phyloP scores from a whole-genome alignment of 2,329 filamentous ascomycete genomes.

The Hypoxylon sp. region DNA sequence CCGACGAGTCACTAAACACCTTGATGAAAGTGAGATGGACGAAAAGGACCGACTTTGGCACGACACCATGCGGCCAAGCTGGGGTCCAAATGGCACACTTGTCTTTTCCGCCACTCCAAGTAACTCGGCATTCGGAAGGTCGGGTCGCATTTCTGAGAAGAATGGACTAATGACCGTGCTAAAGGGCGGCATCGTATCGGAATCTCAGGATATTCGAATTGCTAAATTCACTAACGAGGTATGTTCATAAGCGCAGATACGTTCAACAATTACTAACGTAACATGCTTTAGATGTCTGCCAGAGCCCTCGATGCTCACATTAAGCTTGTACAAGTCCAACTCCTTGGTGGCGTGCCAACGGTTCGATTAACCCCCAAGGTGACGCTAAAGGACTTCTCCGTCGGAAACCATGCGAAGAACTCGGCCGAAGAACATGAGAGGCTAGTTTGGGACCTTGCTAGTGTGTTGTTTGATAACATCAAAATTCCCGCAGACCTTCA shows the following conservation, averaged over 20 bases:
- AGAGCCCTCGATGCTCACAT: conserved; percentile 70
- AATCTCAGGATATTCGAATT: conserved; percentile 75
- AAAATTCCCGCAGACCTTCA: conserved; percentile 61
- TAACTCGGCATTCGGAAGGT: conserved; percentile 51
- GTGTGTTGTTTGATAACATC: conserved; percentile 86
- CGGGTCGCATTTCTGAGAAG: conserved; percentile 54
- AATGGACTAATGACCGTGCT: conserved; percentile 68
- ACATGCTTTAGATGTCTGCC: conserved; percentile 64
- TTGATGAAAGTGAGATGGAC: conserved; percentile 73
- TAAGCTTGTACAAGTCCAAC: conserved; percentile 66
- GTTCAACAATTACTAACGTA: conserved; percentile 47
- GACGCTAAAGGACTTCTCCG: conserved; percentile 65
- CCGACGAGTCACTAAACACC: conserved; percentile 79
- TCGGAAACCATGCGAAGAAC: conserved; percentile 54
- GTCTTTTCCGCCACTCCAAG: conserved; percentile 70
- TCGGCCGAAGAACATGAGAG: conserved; percentile 74
- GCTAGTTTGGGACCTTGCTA: conserved; percentile 86
- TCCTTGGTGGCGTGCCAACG: conserved; percentile 72
- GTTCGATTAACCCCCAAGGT: conserved; percentile 64
- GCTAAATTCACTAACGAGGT: conserved; percentile 73
- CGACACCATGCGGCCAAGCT: conserved; percentile 81
- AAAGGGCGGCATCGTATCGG: conserved; percentile 72
- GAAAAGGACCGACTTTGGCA: conserved; percentile 78
- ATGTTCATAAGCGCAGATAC: conserved; percentile 42
- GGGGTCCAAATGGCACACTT: conserved; percentile 81